phyloP scores from a whole-genome alignment of 75 land plant species.

The Pinus tabuliformis region DNA sequence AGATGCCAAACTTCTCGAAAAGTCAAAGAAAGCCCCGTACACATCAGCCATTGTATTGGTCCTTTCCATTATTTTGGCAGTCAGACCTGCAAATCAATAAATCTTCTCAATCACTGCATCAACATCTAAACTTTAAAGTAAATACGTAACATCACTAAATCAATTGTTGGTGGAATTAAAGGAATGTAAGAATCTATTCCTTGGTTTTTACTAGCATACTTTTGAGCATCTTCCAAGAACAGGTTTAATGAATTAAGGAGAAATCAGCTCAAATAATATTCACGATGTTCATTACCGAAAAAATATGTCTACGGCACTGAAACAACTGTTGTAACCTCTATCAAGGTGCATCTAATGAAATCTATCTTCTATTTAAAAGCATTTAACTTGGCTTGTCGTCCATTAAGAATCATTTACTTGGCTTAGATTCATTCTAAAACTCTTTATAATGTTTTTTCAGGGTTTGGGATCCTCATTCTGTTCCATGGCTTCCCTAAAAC shows the following conservation, averaged over 20 bases:
- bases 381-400: too few species aligned
- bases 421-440: too few species aligned
- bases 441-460: too few species aligned
- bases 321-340: too few species aligned
- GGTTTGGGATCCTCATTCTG: too few species aligned
- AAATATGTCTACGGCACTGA: too few species aligned
- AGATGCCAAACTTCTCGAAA: conserved; percentile 50
- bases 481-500: too few species aligned
- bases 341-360: too few species aligned
- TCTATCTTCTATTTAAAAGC: too few species aligned
- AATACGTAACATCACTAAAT: background rate
- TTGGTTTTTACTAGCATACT: background rate
- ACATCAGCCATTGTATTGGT: conserved; percentile 85
- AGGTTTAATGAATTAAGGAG: background rate
- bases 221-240: background rate
- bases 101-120: background rate
- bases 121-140: background rate
- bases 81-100: conserved; percentile 53
- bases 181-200: background rate
- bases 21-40: conserved; percentile 84
- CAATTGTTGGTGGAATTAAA: background rate
- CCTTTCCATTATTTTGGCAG: conserved; percentile 79
- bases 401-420: too few species aligned
- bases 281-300: too few species aligned
- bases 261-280: background rate